A percentile compares a stretch with the other conserved stretches of the same genome.
These are phyloP conservation scores for Hericium coralloides DNA, from an alignment of 768 basidiomycete species.

Conservation along the genomic window DNA sequence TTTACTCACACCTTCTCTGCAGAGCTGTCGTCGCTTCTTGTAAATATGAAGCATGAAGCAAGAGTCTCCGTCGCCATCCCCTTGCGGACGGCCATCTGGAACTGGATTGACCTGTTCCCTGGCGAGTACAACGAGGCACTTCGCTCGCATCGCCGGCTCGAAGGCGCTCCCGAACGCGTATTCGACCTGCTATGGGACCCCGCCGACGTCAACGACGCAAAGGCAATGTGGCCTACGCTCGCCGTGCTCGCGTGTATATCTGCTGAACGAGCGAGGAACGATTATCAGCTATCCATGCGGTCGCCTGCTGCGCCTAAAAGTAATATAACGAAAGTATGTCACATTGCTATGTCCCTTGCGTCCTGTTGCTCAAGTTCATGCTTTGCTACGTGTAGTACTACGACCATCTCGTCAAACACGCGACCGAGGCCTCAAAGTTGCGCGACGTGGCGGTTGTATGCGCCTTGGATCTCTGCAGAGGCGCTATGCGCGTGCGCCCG, in stretches of 20 bases:
- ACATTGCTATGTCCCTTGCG: constrained; percentile 17
- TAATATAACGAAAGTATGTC: constrained; percentile 12
- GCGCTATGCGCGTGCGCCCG: constrained; percentile 41
- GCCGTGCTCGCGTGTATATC: constrained; percentile 68
- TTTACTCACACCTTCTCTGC: constrained; percentile 2
- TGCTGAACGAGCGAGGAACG: constrained; percentile 51
- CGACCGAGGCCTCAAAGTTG: constrained; percentile 39
- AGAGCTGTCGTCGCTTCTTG: constrained; percentile 77
- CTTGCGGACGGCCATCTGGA: constrained; percentile 78
- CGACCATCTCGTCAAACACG: constrained; percentile 46
- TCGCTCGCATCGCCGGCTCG: constrained; percentile 49
- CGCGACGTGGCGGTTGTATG: constrained; percentile 64
- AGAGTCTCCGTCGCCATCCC: constrained; percentile 65
- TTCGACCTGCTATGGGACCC: constrained; percentile 66
- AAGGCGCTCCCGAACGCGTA: constrained; percentile 78
- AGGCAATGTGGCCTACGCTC: constrained; percentile 74
- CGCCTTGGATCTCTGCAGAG: constrained; percentile 70
- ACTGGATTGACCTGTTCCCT: constrained; percentile 78
- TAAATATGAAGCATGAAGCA: constrained; percentile 71
- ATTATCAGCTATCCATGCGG: constrained; percentile 32
- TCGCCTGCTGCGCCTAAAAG: constrained; percentile 7
- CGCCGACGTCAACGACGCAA: constrained; percentile 27
- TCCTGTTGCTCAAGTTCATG: constrained; percentile 16
- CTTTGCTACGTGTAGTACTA: constrained; percentile 34
- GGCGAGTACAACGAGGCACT: constrained; percentile 71